A percentile compares a stretch with the other conserved stretches of the same genome.
Conservation (phyloP, 2,329 filamentous ascomycete genomes). For the Aspergillus sclerotialis region DNA sequence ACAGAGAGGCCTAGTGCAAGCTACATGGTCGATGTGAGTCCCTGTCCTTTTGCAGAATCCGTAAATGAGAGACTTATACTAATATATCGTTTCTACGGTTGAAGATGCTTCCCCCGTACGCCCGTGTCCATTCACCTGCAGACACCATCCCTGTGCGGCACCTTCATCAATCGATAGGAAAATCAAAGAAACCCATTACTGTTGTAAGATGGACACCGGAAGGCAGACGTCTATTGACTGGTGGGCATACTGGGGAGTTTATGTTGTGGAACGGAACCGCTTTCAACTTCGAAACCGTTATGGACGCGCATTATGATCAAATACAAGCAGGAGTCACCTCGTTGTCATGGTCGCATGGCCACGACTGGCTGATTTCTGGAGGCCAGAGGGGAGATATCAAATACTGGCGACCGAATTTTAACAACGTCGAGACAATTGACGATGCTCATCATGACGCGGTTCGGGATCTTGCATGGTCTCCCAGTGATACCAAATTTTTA, state of each 20-base stretch:
- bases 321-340: conserved; percentile 39
- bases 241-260: conserved; percentile 94
- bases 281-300: conserved; percentile 99
- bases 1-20: conserved; percentile 77
- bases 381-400: conserved; percentile 94
- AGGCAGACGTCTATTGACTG: conserved; percentile 81
- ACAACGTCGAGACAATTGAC: conserved; percentile 86
- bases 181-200: conserved; percentile 95
- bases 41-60: conserved; percentile 1
- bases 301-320: conserved; percentile 80
- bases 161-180: conserved; percentile 95
- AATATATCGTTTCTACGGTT: conserved; percentile 3
- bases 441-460: conserved; percentile 86
- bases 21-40: conserved; percentile 78
- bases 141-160: conserved; percentile 92
- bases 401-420: conserved; percentile 99
- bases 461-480: conserved; percentile 84
- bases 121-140: conserved; percentile 64
- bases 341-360: conserved; percentile 74
- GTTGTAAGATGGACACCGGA: conserved; percentile 97
- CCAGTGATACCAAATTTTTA: conserved; percentile 91
- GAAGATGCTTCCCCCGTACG: conserved; percentile 80
- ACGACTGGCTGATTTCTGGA: conserved; percentile 93
- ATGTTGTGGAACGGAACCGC: conserved; percentile 98
- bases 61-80: conserved; percentile 6